phyloP scores from a whole-genome alignment of 805 yeast species.

The Kuraishia molischiana region DNA sequence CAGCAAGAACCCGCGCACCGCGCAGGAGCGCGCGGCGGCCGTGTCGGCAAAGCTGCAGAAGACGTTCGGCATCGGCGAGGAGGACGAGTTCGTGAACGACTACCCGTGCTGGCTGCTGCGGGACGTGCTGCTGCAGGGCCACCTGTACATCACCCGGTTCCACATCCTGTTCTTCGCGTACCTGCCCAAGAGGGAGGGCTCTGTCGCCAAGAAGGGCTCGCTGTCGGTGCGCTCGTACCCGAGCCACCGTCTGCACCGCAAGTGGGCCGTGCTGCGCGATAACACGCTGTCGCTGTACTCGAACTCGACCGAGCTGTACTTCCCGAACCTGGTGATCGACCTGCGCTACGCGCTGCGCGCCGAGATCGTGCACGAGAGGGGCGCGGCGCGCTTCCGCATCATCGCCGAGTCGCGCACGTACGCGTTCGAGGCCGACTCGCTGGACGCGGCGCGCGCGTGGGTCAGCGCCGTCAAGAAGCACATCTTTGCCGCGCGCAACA shows the following conservation, averaged over 20 bases:
- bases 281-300: conserved; percentile 60
- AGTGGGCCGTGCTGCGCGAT: conserved; percentile 74
- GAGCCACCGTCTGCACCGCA: conserved; percentile 35
- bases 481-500: conserved; percentile 64
- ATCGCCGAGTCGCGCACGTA: conserved; percentile 48
- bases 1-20: neutral
- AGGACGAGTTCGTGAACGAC: conserved; percentile 49
- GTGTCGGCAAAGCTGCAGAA: conserved; percentile 23
- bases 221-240: conserved; percentile 31
- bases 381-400: conserved; percentile 44
- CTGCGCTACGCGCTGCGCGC: conserved; percentile 53
- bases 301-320: conserved; percentile 72
- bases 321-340: conserved; percentile 72
- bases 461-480: conserved; percentile 62
- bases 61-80: conserved; percentile 36
- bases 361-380: conserved; percentile 31
- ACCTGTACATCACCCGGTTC: conserved; percentile 57
- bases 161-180: conserved; percentile 70
- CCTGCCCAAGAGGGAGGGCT: conserved; percentile 47
- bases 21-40: conserved; percentile 22
- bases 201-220: conserved; percentile 37
- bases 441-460: conserved; percentile 74
- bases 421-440: conserved; percentile 64
- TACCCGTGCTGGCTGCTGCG: conserved; percentile 72
- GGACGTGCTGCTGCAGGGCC: conserved; percentile 83